Evolutionary conservation across 1,139 yeast genomes (phyloP).

Genomic region (Yamadazyma diddensiae): DNA sequence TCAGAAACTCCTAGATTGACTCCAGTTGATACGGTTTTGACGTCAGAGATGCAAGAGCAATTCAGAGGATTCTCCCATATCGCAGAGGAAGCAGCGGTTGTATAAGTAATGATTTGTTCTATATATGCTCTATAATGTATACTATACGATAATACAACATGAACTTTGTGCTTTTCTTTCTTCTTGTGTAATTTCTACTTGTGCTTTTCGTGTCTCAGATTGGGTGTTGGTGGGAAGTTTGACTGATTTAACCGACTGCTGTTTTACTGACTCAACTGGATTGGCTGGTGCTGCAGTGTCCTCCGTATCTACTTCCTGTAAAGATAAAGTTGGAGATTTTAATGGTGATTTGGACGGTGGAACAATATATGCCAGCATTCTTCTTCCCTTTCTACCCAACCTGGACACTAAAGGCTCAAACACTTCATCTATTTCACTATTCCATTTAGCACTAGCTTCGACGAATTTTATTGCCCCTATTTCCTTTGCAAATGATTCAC

Average conservation of each 20-base stretch:
- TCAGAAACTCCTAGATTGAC: conserved; percentile 93
- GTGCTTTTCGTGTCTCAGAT: no score
- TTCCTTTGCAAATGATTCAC: conserved; percentile 22
- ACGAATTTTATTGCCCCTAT: conserved; percentile 27
- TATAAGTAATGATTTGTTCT: conserved; percentile 17
- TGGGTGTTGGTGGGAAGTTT: no score
- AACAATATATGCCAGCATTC: conserved; percentile 3
- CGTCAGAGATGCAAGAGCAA: conserved; percentile 90
- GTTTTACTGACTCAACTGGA: no score
- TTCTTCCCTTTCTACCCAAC: conserved; percentile 2
- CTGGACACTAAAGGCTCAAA: conserved; percentile 26
- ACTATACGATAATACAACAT: conserved; percentile 16
- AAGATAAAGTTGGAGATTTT: no score
- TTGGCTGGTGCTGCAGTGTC: no score
- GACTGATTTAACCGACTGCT: no score
- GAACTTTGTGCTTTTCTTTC: conserved; percentile 6
- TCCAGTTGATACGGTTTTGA: conserved; percentile 85
- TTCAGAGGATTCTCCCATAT: conserved; percentile 95
- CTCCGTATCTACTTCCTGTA: no score
- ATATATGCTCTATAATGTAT: neutral
- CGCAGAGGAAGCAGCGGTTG: conserved; percentile 59
- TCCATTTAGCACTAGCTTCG: conserved; percentile 29
- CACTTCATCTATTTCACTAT: conserved; percentile 23
- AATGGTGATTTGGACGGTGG: no score
- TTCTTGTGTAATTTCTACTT: neutral